A percentile compares a stretch with the other conserved stretches of the same genome.
Conservation (phyloP, 495 filamentous ascomycete genomes). For the Symbiotaphrina buchneri region DNA sequence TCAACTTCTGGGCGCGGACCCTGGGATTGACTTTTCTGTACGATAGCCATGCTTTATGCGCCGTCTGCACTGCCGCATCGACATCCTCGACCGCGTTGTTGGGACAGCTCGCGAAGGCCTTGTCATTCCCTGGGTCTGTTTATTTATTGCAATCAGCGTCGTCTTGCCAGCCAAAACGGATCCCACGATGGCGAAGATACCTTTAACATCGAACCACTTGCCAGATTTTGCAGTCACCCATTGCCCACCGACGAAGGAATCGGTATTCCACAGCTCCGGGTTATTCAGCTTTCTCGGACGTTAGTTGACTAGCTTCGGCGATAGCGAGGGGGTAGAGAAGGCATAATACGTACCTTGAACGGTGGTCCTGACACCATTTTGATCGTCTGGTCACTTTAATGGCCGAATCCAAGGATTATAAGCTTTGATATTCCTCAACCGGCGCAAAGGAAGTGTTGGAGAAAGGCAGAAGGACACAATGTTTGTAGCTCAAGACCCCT, state of each 20-base stretch:
- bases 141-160: slow-evolving; percentile 8
- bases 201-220: slow-evolving; percentile 41
- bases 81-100: slow-evolving; percentile 37
- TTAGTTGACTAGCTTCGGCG: no score
- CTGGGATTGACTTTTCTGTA: slow-evolving; percentile 38
- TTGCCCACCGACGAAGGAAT: slow-evolving; percentile 35
- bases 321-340: no score
- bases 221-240: slow-evolving; percentile 40
- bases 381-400: no score
- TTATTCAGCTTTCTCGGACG: no score
- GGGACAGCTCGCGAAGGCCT: slow-evolving; percentile 40
- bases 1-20: slow-evolving; percentile 34
- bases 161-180: slow-evolving; percentile 5
- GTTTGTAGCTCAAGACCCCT: no score
- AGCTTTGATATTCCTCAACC: no score
- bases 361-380: no score
- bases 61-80: slow-evolving; percentile 29
- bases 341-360: no score
- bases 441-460: no score
- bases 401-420: no score
- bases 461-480: no score
- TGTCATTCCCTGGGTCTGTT: slow-evolving; percentile 39
- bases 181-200: slow-evolving; percentile 16
- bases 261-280: no score
- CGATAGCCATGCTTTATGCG: slow-evolving; percentile 34